phyloP scores from a whole-genome alignment of 2,329 filamentous ascomycete species.

The Neopestalotiopsis rosae region DNA sequence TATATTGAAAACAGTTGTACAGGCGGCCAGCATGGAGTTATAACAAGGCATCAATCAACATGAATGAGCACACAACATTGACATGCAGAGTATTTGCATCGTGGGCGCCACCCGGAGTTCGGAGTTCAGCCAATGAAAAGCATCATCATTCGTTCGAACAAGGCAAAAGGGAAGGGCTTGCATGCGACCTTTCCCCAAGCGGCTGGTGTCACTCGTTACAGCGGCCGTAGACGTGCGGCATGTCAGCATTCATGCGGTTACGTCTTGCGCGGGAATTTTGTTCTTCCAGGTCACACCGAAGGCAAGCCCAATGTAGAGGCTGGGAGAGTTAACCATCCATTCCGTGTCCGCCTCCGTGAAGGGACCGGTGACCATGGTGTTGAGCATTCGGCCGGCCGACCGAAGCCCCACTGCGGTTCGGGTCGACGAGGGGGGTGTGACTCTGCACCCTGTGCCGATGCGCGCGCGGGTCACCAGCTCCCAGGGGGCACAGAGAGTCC shows the following conservation, averaged over 20 bases:
- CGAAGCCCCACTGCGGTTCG: conserved; percentile 1
- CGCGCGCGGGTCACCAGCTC: neutral
- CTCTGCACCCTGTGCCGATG: neutral
- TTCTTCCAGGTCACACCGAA: neutral
- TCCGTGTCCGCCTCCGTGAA: neutral
- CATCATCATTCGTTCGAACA: neutral
- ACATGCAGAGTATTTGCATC: neutral
- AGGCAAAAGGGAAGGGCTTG: neutral
- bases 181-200: neutral
- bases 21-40: neutral
- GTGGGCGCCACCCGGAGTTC: neutral
- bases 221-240: neutral
- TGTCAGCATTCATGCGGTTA: neutral
- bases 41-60: neutral
- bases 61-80: neutral
- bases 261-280: neutral
- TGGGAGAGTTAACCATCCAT: neutral
- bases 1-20: neutral
- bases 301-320: neutral
- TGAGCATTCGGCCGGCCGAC: neutral
- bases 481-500: neutral
- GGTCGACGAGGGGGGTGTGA: neutral
- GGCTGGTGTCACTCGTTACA: conserved; percentile 1
- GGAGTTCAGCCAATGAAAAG: neutral
- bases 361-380: neutral